Base-by-base conservation (phyloP, 2,329 filamentous ascomycete species). In the Tolypocladium inflatum region DNA sequence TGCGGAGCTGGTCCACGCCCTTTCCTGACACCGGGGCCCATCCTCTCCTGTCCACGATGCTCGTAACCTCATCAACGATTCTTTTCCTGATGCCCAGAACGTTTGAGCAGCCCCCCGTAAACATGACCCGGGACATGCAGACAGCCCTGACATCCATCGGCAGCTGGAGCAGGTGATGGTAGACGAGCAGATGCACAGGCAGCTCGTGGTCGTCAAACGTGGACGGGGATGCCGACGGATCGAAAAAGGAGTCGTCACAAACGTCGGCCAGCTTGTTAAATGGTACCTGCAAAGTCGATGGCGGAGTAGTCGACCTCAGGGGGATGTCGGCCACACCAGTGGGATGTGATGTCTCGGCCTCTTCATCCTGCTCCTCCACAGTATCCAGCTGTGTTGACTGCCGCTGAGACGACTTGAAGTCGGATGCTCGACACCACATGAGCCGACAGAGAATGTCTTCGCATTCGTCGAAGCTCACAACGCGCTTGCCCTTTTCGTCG, bases 111-210 rank as follows among this genome's bases (percentile, higher is more conserved):
- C 91, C 91, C 38, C 94, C 94, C 0, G 87, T 88, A 67, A 99
- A 89, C 19, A 96, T 78, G 52, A 97, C 89, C 43, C 93, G 88
- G 1, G 91, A 86, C 85, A 97, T 94, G 71, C 93, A 97, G 5
- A 87, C 74, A 1, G 89, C 87, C 30, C 94, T 85, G 4, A 92
- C 85, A 71, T 99, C 94, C 4, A 93, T 75, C 0, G 91, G 89
- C 1, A 97, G 78, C 9, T 84, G 80, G 1, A 95, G 78, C 1
- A 99, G 80, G 42, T 86, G 82, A 56, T 83, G 82, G 72, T 96
- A 95, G 3, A 95, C 78, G 10, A 97, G 80, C 15, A 86, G 69
- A 55, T 89, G 90, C 1, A 97, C 67, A 0, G 93, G 86, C 21
- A 89, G 80, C 63, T 97, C 93, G 64, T 99, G 81, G 65, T 97